Evolutionary conservation across 305 asterid species (phyloP), one percentile per base, ranked within the genome.

Genomic region (Lippia alba): DNA sequence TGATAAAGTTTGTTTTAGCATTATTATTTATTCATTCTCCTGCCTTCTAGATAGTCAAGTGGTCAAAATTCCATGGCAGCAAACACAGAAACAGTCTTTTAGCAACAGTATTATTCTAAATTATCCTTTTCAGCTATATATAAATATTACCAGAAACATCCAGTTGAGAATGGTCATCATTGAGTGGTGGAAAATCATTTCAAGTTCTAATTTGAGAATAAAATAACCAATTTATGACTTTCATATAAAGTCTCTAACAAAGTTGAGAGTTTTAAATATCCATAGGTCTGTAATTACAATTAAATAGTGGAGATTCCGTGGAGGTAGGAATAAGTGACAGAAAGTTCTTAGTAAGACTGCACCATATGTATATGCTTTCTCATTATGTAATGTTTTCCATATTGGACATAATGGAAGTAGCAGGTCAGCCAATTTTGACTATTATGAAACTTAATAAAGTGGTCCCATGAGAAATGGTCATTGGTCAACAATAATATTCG

Each of bases 341-440:
- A 33, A 46, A 68, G 70, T 61, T 63, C 41, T 60, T 48, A 12
- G 59, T 36, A 33, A 67, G 72, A 65, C 2, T 49, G 55, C 19
- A 49, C 6, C 30, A 15, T 49, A 9, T 3, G 1, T 11, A 3
- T 12, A 12, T 49, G 18, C 14, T 12, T 49, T 5, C 2, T 12
- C 54, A 4, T 12, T 14, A n/a, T 49, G 55, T 49, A 12, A 11
- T 0, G 6, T 51, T 15, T 15, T 4, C n/a, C 18, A 12, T 48
- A 48, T n/a, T 51, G 16, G 8, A 16, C 56, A 51, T 16, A 51
- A 15, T 20, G 20, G 50, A 15, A 36, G 48, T 15, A 11, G 15
- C 53, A 50, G 18, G 56, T 72, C 64, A 62, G 45, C 75, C 49
- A 61, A 48, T 0, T 12, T 69, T 63, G 74, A 64, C 75, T 6